Evolutionary conservation across 2,329 filamentous ascomycete species (phyloP), one percentile per base, ranked within the genome.

Genomic region (Alternaria angustiovoidea): DNA sequence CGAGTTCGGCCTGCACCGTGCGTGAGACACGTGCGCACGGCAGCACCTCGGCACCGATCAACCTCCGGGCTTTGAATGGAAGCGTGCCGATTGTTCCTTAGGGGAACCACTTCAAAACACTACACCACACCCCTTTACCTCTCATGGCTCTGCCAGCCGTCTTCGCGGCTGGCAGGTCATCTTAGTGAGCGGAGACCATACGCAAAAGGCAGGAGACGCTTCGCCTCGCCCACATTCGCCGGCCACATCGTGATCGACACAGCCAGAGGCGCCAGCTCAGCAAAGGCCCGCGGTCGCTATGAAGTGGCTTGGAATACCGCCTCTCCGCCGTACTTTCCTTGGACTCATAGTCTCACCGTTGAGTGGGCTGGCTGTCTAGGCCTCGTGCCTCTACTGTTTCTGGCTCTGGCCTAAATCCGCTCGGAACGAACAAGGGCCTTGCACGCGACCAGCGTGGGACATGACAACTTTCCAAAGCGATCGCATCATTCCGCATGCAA

Each of bases 131-230:
- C 39, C 30, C 28, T 44, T 34, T 38, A 36, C 16, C 43, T 41
- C 49, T 28, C 34, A 51, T 52, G 43, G 42, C 32, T 44, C 18
- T 38, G 39, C 52, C 52, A 18, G 36, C 30, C 26, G 26, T 20
- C 18, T 20, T 20, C 18, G 18, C 34, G 60, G 38, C 26, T 28
- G 38, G 32, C 38, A 51, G n/a, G 18, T 18, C 36, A 7, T 9
- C 16, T 48, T 53, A 51, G 44, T 59, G 18, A 26, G 16, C 60
- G 60, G 65, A 60, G 62, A 5, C 18, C 9, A 41, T n/a, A 60
- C 60, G 14, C 54, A 65, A 60, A 16, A 55, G 57, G 62, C 58
- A 67, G 63, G 62, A 61, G 58, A 36, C 18, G 20, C 42, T 7
- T 39, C 39, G 20, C n/a, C 30, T 42, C 28, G 43, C 32, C 41